Conservation (phyloP, 805 yeast species). For the Ogataea trehalophila region DNA sequence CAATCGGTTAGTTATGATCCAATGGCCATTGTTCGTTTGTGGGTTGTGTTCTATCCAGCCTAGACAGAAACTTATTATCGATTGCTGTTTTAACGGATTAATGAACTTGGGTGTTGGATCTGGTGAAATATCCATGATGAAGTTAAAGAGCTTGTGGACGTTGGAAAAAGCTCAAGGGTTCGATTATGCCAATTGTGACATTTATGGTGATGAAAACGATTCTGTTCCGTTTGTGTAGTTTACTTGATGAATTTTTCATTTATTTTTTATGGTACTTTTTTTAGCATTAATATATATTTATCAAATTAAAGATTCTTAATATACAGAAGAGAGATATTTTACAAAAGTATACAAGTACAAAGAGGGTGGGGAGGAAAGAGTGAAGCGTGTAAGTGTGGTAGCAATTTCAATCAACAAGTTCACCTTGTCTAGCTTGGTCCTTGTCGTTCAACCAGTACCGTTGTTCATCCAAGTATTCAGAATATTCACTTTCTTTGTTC, state of each 20-base stretch:
- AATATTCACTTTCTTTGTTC: conserved; percentile 31
- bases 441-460: conserved; percentile 34
- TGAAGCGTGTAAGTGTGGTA: background rate
- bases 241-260: background rate
- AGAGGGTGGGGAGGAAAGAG: background rate
- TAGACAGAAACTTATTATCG: conserved; percentile 29
- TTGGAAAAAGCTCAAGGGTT: conserved; percentile 22
- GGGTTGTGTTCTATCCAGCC: conserved; percentile 30
- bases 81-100: conserved; percentile 31
- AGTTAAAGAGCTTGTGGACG: conserved; percentile 29
- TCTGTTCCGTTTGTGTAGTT: conserved; percentile 29
- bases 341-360: background rate
- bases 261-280: background rate
- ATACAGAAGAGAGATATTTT: background rate
- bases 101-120: conserved; percentile 33
- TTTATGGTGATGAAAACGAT: conserved; percentile 30
- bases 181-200: conserved; percentile 20
- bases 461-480: conserved; percentile 31
- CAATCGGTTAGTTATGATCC: conserved; percentile 33
- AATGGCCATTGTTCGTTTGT: conserved; percentile 33
- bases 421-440: conserved; percentile 35
- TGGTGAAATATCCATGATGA: conserved; percentile 30
- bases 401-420: conserved; percentile 21
- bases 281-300: background rate
- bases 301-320: background rate